These are phyloP conservation scores for Penicillium verrucosum DNA, from an alignment of 2,329 filamentous ascomycete species.

Conservation along the genomic window DNA sequence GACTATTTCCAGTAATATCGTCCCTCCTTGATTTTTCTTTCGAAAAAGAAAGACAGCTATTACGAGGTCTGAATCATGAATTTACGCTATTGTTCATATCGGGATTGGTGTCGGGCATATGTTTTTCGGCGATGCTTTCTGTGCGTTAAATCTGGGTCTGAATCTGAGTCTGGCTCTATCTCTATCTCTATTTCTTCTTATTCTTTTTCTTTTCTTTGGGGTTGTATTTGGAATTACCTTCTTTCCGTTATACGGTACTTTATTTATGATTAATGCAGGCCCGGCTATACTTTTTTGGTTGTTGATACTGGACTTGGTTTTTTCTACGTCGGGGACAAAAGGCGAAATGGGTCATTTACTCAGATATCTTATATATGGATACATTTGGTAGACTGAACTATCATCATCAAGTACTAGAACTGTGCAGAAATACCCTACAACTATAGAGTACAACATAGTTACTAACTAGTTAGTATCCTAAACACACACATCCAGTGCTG, in stretches of 20 bases:
- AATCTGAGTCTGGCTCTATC: neutral
- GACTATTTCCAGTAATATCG: slow-evolving; percentile 20
- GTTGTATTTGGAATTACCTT: neutral
- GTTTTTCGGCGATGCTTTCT: slow-evolving; percentile 3
- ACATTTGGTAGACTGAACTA: neutral
- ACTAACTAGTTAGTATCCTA: neutral
- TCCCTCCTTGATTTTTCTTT: neutral
- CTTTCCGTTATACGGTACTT: neutral
- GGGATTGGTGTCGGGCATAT: slow-evolving; percentile 2
- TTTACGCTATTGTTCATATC: slow-evolving; percentile 17
- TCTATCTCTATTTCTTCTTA: neutral
- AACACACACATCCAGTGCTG: neutral
- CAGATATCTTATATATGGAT: neutral
- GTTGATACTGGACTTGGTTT: neutral
- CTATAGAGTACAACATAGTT: neutral
- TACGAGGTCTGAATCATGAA: slow-evolving; percentile 23
- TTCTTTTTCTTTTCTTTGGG: neutral
- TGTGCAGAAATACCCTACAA: neutral
- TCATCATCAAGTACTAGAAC: neutral
- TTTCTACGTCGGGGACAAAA: neutral
- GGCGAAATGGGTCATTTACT: neutral
- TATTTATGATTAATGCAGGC: neutral
- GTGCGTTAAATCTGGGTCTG: neutral
- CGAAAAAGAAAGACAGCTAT: neutral
- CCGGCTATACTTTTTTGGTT: neutral